phyloP scores from a whole-genome alignment of 75 land plant genomes.

The Ceratopteris richardii region DNA sequence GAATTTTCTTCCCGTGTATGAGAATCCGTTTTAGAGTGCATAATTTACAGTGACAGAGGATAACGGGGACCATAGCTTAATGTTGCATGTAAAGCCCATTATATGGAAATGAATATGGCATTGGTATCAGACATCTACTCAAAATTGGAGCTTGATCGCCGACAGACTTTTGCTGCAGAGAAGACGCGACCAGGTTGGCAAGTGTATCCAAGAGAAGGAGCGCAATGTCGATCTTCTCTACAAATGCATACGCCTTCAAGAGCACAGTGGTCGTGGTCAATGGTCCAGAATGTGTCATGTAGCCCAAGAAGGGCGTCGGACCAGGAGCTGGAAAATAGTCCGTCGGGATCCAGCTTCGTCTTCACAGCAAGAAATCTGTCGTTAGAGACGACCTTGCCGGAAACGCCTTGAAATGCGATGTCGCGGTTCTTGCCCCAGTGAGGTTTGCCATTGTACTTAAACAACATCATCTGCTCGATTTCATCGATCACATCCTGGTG shows the following conservation, averaged over 20 bases:
- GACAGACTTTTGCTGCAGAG: slow-evolving; percentile 53
- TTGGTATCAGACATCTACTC: too few relatives aligned
- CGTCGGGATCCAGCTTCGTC: slow-evolving; percentile 21
- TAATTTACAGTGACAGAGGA: too few relatives aligned
- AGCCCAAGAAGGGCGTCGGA: slow-evolving; percentile 20
- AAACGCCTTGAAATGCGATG: slow-evolving; percentile 5
- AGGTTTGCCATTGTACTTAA: slow-evolving; percentile 22
- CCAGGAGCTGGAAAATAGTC: slow-evolving; percentile 29
- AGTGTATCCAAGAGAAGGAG: slow-evolving; percentile 40
- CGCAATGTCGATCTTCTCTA: slow-evolving; percentile 60
- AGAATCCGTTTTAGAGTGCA: too few relatives aligned
- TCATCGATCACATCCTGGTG: slow-evolving; percentile 25
- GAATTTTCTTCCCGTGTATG: too few relatives aligned
- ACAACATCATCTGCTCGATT: slow-evolving; percentile 31
- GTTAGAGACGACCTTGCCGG: slow-evolving; percentile 1
- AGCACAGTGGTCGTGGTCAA: slow-evolving; percentile 47
- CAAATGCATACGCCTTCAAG: slow-evolving; percentile 74
- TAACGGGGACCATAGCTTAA: too few relatives aligned
- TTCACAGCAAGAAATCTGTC: slow-evolving; percentile 16
- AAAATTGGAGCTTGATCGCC: background rate
- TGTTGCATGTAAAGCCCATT: too few relatives aligned
- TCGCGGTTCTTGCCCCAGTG: slow-evolving; percentile 35
- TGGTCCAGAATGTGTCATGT: background rate
- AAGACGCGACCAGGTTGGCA: slow-evolving; percentile 56
- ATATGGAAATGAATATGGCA: too few relatives aligned